Evolutionary conservation across 305 asterid genomes (phyloP).

Genomic region (Ilex paraguariensis): DNA sequence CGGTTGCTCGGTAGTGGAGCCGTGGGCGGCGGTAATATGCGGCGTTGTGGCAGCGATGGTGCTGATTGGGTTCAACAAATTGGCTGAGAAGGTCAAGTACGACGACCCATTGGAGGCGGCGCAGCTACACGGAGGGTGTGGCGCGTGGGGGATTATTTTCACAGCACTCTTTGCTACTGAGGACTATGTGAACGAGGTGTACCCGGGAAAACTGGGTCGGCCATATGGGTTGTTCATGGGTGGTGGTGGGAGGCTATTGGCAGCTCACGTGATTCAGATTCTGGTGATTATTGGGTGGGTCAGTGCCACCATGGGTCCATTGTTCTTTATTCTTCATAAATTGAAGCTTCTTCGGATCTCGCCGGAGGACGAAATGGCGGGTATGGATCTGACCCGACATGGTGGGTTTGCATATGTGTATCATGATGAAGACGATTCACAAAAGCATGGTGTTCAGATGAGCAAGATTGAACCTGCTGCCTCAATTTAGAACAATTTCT

Average conservation of each 20-base stretch:
- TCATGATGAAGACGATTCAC: conserved; percentile 39
- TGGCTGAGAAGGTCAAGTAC: conserved; percentile 55
- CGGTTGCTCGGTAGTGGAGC: conserved; percentile 92
- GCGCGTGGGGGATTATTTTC: conserved; percentile 81
- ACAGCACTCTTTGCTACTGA: conserved; percentile 67
- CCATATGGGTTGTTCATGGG: conserved; percentile 91
- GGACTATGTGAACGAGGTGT: conserved; percentile 60
- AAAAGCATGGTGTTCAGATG: conserved; percentile 41
- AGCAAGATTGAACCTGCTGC: conserved; percentile 47
- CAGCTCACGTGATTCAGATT: conserved; percentile 70
- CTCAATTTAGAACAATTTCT: conserved; percentile 7
- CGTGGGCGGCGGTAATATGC: conserved; percentile 89
- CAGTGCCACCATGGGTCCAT: conserved; percentile 77
- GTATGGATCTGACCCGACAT: conserved; percentile 96
- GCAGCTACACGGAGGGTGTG: conserved; percentile 89
- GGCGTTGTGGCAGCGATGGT: conserved; percentile 86
- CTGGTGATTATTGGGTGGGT: conserved; percentile 85
- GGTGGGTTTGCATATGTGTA: conserved; percentile 85
- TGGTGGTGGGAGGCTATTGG: conserved; percentile 67
- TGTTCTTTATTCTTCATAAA: conserved; percentile 46
- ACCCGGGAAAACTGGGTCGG: conserved; percentile 45
- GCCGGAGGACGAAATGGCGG: conserved; percentile 77
- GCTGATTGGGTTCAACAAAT: conserved; percentile 54
- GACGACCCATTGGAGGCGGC: conserved; percentile 96
- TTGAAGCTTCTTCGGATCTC: conserved; percentile 73